phyloP scores from a whole-genome alignment of 352 stramenopile genomes.

The Globisporangium orthogonon region DNA sequence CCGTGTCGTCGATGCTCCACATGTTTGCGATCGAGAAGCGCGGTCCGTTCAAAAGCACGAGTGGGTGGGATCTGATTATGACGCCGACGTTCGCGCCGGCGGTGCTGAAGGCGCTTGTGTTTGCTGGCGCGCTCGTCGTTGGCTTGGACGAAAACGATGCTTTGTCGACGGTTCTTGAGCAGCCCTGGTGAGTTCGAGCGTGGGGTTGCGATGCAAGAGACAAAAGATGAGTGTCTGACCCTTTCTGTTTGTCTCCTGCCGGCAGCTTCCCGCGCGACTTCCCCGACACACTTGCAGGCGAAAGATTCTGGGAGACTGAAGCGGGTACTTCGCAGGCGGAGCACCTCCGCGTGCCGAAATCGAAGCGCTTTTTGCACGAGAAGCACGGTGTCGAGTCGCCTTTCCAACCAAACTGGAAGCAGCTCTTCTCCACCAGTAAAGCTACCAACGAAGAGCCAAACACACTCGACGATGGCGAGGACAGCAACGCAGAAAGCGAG shows the following conservation, averaged over 20 bases:
- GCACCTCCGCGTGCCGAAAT: conserved; percentile 50
- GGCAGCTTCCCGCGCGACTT: conserved; percentile 73
- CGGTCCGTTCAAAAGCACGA: conserved; percentile 31
- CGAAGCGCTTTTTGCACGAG: conserved; percentile 56
- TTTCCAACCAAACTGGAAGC: conserved; percentile 54
- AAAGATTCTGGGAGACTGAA: conserved; percentile 43
- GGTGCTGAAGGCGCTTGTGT: conserved; percentile 61
- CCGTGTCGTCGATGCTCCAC: conserved; percentile 15
- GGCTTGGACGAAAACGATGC: conserved; percentile 66
- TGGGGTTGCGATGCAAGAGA: background rate
- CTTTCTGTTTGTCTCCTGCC: conserved; percentile 1
- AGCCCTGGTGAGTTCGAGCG: conserved; percentile 23
- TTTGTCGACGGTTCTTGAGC: conserved; percentile 41
- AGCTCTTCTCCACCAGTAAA: conserved; percentile 24
- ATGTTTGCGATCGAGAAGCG: conserved; percentile 37
- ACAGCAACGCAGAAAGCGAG: conserved; percentile 10
- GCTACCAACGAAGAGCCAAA: background rate
- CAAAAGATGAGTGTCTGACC: background rate
- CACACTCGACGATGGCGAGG: background rate
- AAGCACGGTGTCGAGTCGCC: conserved; percentile 53
- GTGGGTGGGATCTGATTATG: conserved; percentile 68
- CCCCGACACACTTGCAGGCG: conserved; percentile 53
- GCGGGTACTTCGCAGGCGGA: conserved; percentile 15
- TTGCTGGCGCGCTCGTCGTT: conserved; percentile 59
- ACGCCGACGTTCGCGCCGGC: conserved; percentile 28